phyloP scores from a whole-genome alignment of 2,329 filamentous ascomycete species.

The Fusarium newnesense region DNA sequence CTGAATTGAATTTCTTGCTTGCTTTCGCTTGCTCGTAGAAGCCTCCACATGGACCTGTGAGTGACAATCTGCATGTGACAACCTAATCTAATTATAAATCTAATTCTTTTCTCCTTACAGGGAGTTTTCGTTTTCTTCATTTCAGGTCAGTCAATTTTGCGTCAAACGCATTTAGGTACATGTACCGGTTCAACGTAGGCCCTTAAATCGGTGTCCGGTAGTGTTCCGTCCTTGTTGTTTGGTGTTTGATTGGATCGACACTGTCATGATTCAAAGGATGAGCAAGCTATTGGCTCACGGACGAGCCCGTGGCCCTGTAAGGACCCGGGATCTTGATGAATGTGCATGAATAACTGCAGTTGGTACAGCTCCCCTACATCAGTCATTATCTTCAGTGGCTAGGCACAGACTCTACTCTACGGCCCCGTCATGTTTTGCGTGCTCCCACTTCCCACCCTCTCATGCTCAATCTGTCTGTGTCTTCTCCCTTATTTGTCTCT shows the following conservation, averaged over 20 bases:
- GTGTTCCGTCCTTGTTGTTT: slow-evolving; percentile 26
- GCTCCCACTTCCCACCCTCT: slow-evolving; percentile 19
- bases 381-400: slow-evolving; percentile 8
- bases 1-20: slow-evolving; percentile 10
- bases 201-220: slow-evolving; percentile 14
- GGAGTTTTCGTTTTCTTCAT: neutral
- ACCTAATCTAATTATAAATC: slow-evolving; percentile 24
- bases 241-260: slow-evolving; percentile 29
- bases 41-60: neutral
- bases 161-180: neutral
- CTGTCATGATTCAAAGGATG: neutral
- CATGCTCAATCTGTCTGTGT: neutral
- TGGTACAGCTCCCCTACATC: slow-evolving; percentile 3
- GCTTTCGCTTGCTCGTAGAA: neutral
- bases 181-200: neutral
- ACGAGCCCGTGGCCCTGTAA: slow-evolving; percentile 13
- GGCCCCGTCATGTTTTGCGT: slow-evolving; percentile 10
- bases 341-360: slow-evolving; percentile 15
- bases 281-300: slow-evolving; percentile 30
- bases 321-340: slow-evolving; percentile 16
- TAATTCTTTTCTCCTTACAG: slow-evolving; percentile 10
- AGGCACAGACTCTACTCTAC: neutral
- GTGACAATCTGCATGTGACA: slow-evolving; percentile 11
- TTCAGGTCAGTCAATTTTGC: slow-evolving; percentile 3
- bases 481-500: slow-evolving; percentile 1